These are phyloP conservation scores for Termitomyces titanicus DNA, from an alignment of 768 basidiomycete species.

Conservation along the genomic window DNA sequence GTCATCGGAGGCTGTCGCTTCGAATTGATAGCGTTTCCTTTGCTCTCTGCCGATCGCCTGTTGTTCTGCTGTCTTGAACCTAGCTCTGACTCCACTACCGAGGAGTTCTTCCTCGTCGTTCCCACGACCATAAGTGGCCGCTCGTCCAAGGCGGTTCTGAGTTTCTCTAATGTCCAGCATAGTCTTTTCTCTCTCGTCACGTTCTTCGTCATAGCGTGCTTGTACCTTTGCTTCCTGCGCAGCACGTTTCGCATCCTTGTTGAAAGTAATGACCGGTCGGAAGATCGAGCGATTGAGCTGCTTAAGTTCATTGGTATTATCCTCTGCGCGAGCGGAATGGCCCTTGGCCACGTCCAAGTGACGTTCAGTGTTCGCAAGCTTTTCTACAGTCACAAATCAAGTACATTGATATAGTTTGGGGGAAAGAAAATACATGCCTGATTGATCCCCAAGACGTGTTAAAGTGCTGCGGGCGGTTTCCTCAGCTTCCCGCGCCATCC, in stretches of 20 bases:
- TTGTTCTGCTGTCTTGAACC: constrained; percentile 48
- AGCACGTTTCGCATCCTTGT: constrained; percentile 88
- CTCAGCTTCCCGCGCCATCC: constrained; percentile 93
- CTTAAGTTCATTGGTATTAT: constrained; percentile 91
- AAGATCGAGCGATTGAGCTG: constrained; percentile 95
- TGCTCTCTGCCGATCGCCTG: constrained; percentile 42
- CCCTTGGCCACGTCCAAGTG: constrained; percentile 92
- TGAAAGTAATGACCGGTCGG: constrained; percentile 85
- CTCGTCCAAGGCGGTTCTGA: constrained; percentile 80
- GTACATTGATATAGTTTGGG: background rate
- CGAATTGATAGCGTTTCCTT: constrained; percentile 86
- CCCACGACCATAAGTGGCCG: constrained; percentile 54
- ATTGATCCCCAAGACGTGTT: constrained; percentile 83
- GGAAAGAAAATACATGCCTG: constrained; percentile 53
- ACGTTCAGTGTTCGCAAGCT: constrained; percentile 90
- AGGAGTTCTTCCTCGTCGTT: constrained; percentile 44
- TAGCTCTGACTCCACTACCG: constrained; percentile 31
- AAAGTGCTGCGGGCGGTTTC: constrained; percentile 90
- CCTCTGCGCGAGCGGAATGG: constrained; percentile 82
- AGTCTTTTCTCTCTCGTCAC: constrained; percentile 76
- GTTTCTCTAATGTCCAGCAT: constrained; percentile 85
- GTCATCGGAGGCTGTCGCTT: constrained; percentile 86
- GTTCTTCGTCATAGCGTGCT: constrained; percentile 85
- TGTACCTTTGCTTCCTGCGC: constrained; percentile 84
- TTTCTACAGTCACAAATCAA: constrained; percentile 43